A percentile compares a stretch with the other conserved stretches of the same genome.
These are phyloP conservation scores for Trifolium fragiferum DNA, from an alignment of 306 rosid species.

Conservation along the genomic window DNA sequence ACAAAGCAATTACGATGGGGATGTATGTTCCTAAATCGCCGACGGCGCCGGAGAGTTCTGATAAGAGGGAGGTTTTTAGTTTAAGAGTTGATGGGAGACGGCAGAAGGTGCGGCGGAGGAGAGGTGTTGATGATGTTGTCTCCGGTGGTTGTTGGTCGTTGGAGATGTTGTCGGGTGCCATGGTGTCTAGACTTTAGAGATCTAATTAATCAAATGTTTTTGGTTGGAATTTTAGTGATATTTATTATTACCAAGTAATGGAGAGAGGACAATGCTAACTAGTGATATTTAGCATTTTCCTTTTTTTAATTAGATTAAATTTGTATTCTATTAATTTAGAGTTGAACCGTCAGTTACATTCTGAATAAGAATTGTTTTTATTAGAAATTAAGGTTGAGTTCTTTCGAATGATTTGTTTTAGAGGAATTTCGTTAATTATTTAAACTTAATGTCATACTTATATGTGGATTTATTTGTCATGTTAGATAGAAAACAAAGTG, in stretches of 20 bases:
- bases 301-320: too few relatives aligned
- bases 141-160: constrained; percentile 31
- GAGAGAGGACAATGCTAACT: neutral
- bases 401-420: too few relatives aligned
- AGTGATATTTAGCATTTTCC: too few relatives aligned
- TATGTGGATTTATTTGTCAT: too few relatives aligned
- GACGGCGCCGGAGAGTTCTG: constrained; percentile 79
- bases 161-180: constrained; percentile 23
- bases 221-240: neutral
- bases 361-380: too few relatives aligned
- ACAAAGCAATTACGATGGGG: constrained; percentile 71
- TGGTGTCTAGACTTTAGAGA: neutral
- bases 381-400: too few relatives aligned
- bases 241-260: neutral
- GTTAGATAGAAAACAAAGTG: too few relatives aligned
- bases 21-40: constrained; percentile 85
- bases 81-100: constrained; percentile 51
- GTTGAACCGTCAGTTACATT: too few relatives aligned
- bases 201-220: neutral
- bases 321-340: too few relatives aligned
- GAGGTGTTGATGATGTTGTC: constrained; percentile 11
- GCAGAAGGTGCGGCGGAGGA: constrained; percentile 45
- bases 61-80: constrained; percentile 57
- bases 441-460: too few relatives aligned
- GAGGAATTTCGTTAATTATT: too few relatives aligned